These are phyloP conservation scores for Ophiognomonia clavigignenti-juglandacearum DNA, from an alignment of 2,329 filamentous ascomycete species.

Conservation along the genomic window DNA sequence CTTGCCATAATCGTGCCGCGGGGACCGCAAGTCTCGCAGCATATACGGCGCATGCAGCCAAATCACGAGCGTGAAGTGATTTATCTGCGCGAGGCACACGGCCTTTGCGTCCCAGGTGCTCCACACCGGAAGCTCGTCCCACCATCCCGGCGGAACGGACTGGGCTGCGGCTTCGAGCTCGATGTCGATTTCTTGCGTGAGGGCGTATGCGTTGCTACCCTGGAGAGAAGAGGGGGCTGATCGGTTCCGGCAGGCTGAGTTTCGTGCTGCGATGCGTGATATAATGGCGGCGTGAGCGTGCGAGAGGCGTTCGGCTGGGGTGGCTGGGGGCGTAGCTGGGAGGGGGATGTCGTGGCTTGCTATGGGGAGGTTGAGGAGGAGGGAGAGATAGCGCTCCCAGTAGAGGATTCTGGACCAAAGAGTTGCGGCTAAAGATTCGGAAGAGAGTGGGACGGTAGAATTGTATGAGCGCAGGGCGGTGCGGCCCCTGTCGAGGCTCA, in stretches of 20 bases:
- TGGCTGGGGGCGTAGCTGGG: conserved; percentile 25
- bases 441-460: conserved; percentile 26
- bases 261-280: conserved; percentile 43
- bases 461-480: conserved; percentile 34
- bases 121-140: conserved; percentile 33
- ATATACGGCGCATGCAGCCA: conserved; percentile 53
- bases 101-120: conserved; percentile 26
- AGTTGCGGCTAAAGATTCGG: conserved; percentile 24
- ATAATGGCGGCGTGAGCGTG: conserved; percentile 37
- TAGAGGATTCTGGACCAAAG: conserved; percentile 47
- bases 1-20: conserved; percentile 42
- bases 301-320: conserved; percentile 38
- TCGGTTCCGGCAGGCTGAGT: conserved; percentile 24
- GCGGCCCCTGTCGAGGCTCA: conserved; percentile 39
- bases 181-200: conserved; percentile 39
- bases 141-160: conserved; percentile 43
- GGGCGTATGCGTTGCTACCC: conserved; percentile 32
- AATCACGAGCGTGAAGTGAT: conserved; percentile 45
- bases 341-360: conserved; percentile 37
- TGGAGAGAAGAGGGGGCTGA: conserved; percentile 19
- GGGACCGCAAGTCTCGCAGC: conserved; percentile 33
- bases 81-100: conserved; percentile 42
- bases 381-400: conserved; percentile 44
- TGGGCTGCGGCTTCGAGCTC: conserved; percentile 40
- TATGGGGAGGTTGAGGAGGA: conserved; percentile 45